Conservation (phyloP, 1,139 yeast species). For the Geotrichum siamense region DNA sequence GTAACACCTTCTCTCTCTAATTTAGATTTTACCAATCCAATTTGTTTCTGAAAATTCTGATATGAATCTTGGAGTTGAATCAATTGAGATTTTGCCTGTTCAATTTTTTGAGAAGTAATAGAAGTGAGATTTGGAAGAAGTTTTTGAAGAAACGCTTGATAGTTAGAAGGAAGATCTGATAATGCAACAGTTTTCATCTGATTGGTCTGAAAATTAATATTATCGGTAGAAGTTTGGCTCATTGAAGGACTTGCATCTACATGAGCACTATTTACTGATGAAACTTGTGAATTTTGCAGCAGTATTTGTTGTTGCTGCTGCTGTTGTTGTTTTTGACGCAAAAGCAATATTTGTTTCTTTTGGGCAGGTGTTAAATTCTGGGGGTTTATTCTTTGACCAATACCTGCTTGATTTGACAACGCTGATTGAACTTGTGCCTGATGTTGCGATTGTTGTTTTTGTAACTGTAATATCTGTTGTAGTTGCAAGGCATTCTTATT, state of each 20-base stretch:
- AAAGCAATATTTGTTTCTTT: constrained; percentile 5
- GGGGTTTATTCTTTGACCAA: constrained; percentile 1
- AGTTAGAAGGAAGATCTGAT: neutral
- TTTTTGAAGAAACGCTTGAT: neutral
- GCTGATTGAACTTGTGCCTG: constrained; percentile 16
- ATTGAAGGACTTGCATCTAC: constrained; percentile 5
- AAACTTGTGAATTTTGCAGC: constrained; percentile 2
- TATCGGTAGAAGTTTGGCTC: neutral
- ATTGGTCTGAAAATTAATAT: neutral
- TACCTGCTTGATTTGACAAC: neutral
- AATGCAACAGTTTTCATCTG: neutral
- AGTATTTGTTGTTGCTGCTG: constrained; percentile 11
- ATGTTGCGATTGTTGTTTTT: constrained; percentile 7
- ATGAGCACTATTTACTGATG: constrained; percentile 6
- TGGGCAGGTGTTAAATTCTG: constrained; percentile 3
- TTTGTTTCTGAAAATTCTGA: neutral
- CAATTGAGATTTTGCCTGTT: neutral
- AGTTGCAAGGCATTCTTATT: constrained; percentile 1
- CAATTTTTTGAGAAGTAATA: neutral
- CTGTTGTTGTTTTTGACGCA: constrained; percentile 7
- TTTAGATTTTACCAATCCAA: neutral
- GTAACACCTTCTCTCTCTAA: neutral
- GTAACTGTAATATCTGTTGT: constrained; percentile 1
- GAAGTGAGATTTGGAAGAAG: neutral
- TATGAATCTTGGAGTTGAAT: constrained; percentile 1